Evolutionary conservation across 2,329 filamentous ascomycete genomes (phyloP), one percentile per base, ranked within the genome.

Genomic region (Elsinoe ampelina): DNA sequence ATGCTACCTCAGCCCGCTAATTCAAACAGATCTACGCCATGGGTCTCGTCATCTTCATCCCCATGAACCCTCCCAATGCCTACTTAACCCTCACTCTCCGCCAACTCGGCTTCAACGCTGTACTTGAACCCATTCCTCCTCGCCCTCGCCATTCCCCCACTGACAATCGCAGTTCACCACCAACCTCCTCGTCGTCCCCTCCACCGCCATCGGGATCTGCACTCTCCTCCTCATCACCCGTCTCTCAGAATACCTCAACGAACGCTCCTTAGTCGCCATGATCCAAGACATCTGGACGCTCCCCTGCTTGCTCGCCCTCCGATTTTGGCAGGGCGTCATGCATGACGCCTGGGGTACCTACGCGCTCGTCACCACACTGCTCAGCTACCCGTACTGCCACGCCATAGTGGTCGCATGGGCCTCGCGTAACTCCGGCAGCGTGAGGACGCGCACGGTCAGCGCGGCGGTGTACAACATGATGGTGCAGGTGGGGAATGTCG

Each of bases 181-280:
- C 1, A 87, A 85, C 63, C 66, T 87, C 35, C 74, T 87, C 7
- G 77, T 78, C 1, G 85, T 86, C n/a, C 70, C 78, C 60, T 67
- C 63, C 5, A 67, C 70, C 20, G 66, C 68, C 11, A 61, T 70
- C 43, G 66, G 64, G 52, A 67, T 75, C 30, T 58, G 72, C 62
- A 76, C 73, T 45, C 70, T 82, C 2, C 64, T 81, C 10, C 66
- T 76, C 41, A 67, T 78, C 61, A 81, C 78, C 1, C 75, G 66
- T 71, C 71, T 68, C 64, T 78, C 66, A 63, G 78, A 69, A 70
- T 79, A 66, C 47, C 54, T 78, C n/a, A 77, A 79, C 59, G 68
- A 78, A 59, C 71, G 78, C 60, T 74, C 82, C 30, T 67, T 81
- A 5, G 70, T 78, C 19, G 72, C 67, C 11, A 63, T 71, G 8